phyloP scores from a whole-genome alignment of 1,139 yeast species.

The Pneumocystis wakefieldiae region DNA sequence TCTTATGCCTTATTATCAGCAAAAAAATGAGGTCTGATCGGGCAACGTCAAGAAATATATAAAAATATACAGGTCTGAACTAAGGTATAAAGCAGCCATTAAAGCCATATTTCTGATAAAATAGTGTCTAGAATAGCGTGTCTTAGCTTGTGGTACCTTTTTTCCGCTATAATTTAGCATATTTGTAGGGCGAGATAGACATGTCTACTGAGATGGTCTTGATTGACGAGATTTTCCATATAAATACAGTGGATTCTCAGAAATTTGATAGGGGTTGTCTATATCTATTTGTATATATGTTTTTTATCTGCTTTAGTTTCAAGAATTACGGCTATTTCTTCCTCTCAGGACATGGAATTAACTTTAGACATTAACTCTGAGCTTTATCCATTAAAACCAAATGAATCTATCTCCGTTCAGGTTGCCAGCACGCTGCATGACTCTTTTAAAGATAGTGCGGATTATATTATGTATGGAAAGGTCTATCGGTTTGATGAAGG shows the following conservation, averaged over 20 bases:
- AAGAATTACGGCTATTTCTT: constrained; percentile 76
- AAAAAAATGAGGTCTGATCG: background rate
- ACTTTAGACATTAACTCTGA: constrained; percentile 88
- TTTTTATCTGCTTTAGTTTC: constrained; percentile 33
- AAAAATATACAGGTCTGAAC: background rate
- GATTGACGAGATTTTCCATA: constrained; percentile 85
- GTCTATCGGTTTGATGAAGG: constrained; percentile 93
- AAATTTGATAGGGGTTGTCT: constrained; percentile 54
- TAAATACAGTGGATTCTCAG: constrained; percentile 73
- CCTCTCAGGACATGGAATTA: constrained; percentile 67
- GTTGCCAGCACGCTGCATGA: constrained; percentile 58
- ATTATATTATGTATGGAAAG: constrained; percentile 96
- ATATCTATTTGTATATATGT: background rate
- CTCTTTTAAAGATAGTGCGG: constrained; percentile 89
- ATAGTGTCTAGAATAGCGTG: too few species aligned
- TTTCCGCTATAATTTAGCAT: too few species aligned
- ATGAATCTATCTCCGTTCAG: constrained; percentile 76
- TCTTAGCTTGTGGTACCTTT: too few species aligned
- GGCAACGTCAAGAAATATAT: background rate
- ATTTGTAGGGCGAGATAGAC: too few species aligned
- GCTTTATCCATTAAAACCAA: constrained; percentile 67
- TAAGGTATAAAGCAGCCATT: background rate
- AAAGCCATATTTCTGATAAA: too few species aligned
- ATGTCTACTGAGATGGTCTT: constrained; percentile 35
- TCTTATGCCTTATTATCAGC: background rate